Evolutionary conservation across 2,329 filamentous ascomycete genomes (phyloP), one percentile per base, ranked within the genome.

Genomic region (Penicillium oxalicum): DNA sequence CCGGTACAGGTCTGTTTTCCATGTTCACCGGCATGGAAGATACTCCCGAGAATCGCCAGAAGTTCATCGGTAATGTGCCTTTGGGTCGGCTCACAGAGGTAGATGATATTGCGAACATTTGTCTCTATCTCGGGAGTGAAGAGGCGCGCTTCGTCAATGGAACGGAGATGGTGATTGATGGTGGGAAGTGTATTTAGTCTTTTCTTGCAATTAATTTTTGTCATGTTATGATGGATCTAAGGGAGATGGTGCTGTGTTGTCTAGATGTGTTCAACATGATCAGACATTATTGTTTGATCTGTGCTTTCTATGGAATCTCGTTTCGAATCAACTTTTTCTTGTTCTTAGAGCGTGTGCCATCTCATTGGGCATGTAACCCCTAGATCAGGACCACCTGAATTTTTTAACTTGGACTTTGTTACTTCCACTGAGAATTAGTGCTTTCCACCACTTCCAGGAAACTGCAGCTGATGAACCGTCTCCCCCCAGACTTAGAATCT

Each of bases 71-170:
- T 18, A 72, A 70, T 51, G 69, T 75, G 26, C 73, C 72, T 0
- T 48, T 75, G 33, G 72, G 72, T 9, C 62, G 72, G 13, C 55
- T 70, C 27, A 70, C 69, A n/a, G 69, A 72, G 12, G 64, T 67
- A 2, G 71, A 75, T 8, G 86, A 90, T 63, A 78, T 90, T 33
- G 85, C 83, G 2, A 87, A 87, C 59, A 83, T 84, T 26, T 83
- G 80, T 52, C 75, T 83, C 13, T 90, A 84, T 62, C 65, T 90
- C 40, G 83, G 83, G 2, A 86, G 83, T 50, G 82, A 88, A 27
- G 86, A 89, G 61, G 83, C 82, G 0, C 76, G 73, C 3, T 88
- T 89, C 58, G 79, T 90, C 53, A 88, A 84, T 0, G 86, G 86
- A 0, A 76, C 83, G n/a, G 84, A 86, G 53, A 71, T 88, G 52